Percentiles rank a stretch among this genome's conserved stretches.
Conservation (phyloP, 257 asterid genomes). For the Voacanga thouarsii region DNA sequence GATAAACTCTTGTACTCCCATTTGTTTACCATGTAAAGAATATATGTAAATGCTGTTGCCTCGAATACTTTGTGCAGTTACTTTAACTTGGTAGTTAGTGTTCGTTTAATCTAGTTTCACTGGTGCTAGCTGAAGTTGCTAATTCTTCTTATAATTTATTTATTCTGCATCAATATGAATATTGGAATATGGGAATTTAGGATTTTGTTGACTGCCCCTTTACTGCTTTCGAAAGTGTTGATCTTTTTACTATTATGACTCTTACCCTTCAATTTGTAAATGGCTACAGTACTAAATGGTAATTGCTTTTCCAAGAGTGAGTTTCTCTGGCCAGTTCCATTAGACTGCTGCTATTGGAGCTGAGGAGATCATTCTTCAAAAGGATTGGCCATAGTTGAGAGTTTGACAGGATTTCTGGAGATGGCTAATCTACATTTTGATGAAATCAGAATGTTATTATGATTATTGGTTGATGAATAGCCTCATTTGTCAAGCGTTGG, state of each 20-base stretch:
- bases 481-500: neutral
- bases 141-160: neutral
- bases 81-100: neutral
- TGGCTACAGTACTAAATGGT: neutral
- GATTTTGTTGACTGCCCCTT: neutral
- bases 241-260: neutral
- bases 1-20: neutral
- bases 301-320: neutral
- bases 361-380: neutral
- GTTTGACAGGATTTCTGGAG: neutral
- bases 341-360: neutral
- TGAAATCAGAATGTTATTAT: neutral
- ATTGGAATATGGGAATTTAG: neutral
- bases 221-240: neutral
- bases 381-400: neutral
- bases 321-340: neutral
- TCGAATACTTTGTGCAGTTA: neutral
- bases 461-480: neutral
- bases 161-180: neutral
- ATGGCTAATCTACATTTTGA: neutral
- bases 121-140: neutral
- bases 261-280: no score
- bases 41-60: neutral
- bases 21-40: constrained; percentile 7
- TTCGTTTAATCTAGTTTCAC: neutral